Evolutionary conservation across 2,329 filamentous ascomycete genomes (phyloP), one percentile per base, ranked within the genome.

Genomic region (Trichoderma oligosporum): DNA sequence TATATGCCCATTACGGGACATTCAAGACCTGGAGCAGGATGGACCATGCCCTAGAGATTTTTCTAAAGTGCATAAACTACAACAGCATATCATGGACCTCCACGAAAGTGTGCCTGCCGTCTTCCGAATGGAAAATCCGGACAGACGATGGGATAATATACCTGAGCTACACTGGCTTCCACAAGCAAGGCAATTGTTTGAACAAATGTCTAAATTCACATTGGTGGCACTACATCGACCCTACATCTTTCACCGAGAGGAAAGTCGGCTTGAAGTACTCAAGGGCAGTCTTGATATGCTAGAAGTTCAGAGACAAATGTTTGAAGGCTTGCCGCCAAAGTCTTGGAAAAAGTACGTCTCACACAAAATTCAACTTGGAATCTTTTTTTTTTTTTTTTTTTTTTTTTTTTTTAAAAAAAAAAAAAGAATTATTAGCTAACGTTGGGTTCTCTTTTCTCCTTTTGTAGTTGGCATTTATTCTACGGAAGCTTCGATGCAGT

Each of bases 401-500:
- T n/a, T n/a, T n/a, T n/a, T n/a, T n/a, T n/a, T n/a, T n/a, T n/a
- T n/a, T n/a, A n/a, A n/a, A n/a, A n/a, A n/a, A n/a, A n/a, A n/a
- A n/a, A n/a, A n/a, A 8, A 18, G 11, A n/a, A 46, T 2, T 6
- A 29, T 11, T 16, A 24, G 20, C 38, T 47, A 27, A 41, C 20
- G 4, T 22, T 31, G 1, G 12, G 4, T 18, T 7, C 2, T 16
- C 14, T 29, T 9, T 12, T 8, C 12, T 31, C 9, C 7, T 31
- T 29, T 1, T 41, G 14, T 44, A 77, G 73, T 22, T 82, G 82
- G 62, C 74, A 78, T 14, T 72, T 86, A 3, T 85, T 85, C 66
- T 84, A 84, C 52, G 82, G 81, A 52, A 85, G 81, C 6, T 86
- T 86, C 59, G 83, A 86, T 63, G 83, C 83, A 12, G 78, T 85